Base-by-base conservation (phyloP, 2,329 filamentous ascomycete genomes). In the Corinectria fuckeliana region DNA sequence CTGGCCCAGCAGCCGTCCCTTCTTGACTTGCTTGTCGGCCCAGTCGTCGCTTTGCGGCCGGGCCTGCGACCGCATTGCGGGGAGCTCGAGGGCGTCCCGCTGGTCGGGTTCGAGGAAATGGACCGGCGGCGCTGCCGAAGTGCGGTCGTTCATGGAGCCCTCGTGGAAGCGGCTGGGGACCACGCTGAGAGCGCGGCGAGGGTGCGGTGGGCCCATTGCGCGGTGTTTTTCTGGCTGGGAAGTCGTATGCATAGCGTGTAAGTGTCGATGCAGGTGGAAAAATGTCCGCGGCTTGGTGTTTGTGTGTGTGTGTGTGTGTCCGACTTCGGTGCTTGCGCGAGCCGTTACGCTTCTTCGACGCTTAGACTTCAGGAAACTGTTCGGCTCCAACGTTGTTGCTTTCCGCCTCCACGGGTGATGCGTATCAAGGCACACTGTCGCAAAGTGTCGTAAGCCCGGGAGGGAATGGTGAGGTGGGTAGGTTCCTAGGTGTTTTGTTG, bases 141-240 rank as follows among this genome's bases (percentile, higher is more conserved):
- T 81, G 64, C 91, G 88, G 75, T 96, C 91, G 71, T 89, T 92
- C 91, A 97, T 94, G 70, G 90, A 94, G 38, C 90, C 93, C 77
- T 97, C 93, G 34, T 89, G 70, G 84, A 96, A 81, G 77, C 87
- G 73, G 78, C 86, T 80, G 36, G 67, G 52, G 18, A 53, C 57
- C 66, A 75, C 75, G 61, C 67, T 74, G 55, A 61, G 63, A 28
- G 68, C 68, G 76, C 60, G 77, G 72, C 59, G 76, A 72, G 61
- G 72, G 57, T 58, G 66, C 32, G 72, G 69, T 10, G 70, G 69
- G 54, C 69, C 70, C 72, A 73, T 76, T 42, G 48, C 49, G 50
- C 16, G 39, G 56, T 48, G 45, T 16, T 30, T 51, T 34, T 34
- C 18, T 49, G 45, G 47, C 20, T 39, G 26, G 23, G 9, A 11